Evolutionary conservation across 768 basidiomycete species (phyloP).

Genomic region (Mycena sanguinolenta): DNA sequence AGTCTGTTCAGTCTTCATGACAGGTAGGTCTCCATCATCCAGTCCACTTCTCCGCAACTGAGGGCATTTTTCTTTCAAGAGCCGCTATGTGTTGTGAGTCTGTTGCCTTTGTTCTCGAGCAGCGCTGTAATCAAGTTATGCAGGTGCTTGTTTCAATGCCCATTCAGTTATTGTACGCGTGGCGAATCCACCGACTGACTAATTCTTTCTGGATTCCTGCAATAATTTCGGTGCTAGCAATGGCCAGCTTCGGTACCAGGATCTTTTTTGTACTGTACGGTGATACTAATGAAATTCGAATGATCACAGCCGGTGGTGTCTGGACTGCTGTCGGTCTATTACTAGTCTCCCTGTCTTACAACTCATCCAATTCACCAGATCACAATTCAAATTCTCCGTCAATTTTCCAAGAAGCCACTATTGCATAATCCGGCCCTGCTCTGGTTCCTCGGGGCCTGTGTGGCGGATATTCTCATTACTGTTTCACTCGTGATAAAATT

Average conservation of each 20-base stretch:
- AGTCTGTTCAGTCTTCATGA: slow-evolving; percentile 44
- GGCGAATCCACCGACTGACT: slow-evolving; percentile 54
- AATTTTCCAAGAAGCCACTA: slow-evolving; percentile 54
- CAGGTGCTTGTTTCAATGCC: slow-evolving; percentile 61
- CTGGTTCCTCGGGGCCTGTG: slow-evolving; percentile 61
- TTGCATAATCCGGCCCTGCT: slow-evolving; percentile 50
- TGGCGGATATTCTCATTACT: slow-evolving; percentile 59
- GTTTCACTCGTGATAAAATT: slow-evolving; percentile 52
- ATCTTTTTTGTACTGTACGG: neutral
- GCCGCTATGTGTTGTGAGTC: slow-evolving; percentile 46
- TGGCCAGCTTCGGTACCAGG: slow-evolving; percentile 51
- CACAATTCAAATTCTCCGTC: slow-evolving; percentile 49
- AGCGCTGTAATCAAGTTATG: too few relatives aligned
- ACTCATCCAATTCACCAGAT: slow-evolving; percentile 3
- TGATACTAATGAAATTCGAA: neutral
- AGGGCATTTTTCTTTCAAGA: slow-evolving; percentile 38
- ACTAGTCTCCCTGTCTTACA: too few relatives aligned
- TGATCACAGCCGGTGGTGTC: slow-evolving; percentile 53
- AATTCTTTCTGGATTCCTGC: slow-evolving; percentile 50
- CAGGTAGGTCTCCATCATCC: slow-evolving; percentile 33
- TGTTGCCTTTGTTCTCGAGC: neutral
- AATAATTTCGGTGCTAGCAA: slow-evolving; percentile 48
- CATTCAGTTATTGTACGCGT: slow-evolving; percentile 61
- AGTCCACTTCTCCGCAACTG: slow-evolving; percentile 10
- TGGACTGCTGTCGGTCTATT: slow-evolving; percentile 46